These are phyloP conservation scores for Hypoxylon sp. DNA, from an alignment of 2,329 filamentous ascomycete species.

Conservation along the genomic window DNA sequence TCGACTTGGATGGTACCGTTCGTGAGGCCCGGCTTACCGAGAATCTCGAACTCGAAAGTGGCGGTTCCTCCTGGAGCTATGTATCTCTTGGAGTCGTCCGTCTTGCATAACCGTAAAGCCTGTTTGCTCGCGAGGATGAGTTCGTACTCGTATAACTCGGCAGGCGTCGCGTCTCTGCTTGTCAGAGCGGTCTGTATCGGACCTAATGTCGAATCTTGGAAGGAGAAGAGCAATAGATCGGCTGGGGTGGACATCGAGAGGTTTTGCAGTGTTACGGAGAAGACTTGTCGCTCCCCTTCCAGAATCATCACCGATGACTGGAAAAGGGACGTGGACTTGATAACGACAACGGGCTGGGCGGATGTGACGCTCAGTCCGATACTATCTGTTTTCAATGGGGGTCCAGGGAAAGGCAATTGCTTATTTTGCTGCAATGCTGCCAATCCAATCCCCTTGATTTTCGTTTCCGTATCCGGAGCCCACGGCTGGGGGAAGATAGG, in stretches of 20 bases:
- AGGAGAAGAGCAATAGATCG: slow-evolving; percentile 86
- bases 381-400: slow-evolving; percentile 56
- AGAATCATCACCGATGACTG: slow-evolving; percentile 92
- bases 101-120: slow-evolving; percentile 65
- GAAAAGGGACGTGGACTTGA: slow-evolving; percentile 79
- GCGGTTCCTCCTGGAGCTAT: slow-evolving; percentile 73
- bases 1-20: slow-evolving; percentile 83
- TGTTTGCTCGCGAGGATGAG: slow-evolving; percentile 78
- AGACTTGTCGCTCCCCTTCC: slow-evolving; percentile 82
- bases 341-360: slow-evolving; percentile 76
- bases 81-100: slow-evolving; percentile 59
- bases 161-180: slow-evolving; percentile 78
- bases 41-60: slow-evolving; percentile 82
- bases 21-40: slow-evolving; percentile 85
- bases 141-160: slow-evolving; percentile 87
- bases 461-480: slow-evolving; percentile 72
- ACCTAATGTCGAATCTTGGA: slow-evolving; percentile 85
- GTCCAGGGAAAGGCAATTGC: slow-evolving; percentile 49
- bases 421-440: slow-evolving; percentile 61
- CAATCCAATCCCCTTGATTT: slow-evolving; percentile 79
- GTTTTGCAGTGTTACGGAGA: slow-evolving; percentile 84
- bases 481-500: slow-evolving; percentile 82
- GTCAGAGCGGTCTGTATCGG: slow-evolving; percentile 77
- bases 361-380: slow-evolving; percentile 78
- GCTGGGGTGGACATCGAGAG: slow-evolving; percentile 73